Base-by-base conservation (phyloP, 768 basidiomycete species). In the Grammothele lineata region DNA sequence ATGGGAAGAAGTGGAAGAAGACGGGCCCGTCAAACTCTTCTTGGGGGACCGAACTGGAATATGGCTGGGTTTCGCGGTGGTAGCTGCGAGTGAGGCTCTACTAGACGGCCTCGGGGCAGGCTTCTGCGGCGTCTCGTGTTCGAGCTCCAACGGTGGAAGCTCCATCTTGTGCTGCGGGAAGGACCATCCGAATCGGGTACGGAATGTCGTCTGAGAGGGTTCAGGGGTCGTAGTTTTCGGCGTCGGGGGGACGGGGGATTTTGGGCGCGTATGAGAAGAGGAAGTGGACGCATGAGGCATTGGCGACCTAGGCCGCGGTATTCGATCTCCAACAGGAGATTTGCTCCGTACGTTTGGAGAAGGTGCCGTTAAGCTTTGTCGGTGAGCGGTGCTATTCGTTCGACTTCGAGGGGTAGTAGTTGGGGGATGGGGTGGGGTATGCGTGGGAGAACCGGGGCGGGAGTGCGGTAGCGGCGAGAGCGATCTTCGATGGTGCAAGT, bases 1-100 rank as follows among this genome's bases (percentile, higher is more conserved):
- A n/a, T 56, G 46, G 12, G n/a, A 26, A 10, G 43, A 4, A 22
- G 23, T 27, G 21, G 50, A 45, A 3, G 43, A 27, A 1, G 44
- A 35, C 12, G 37, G 24, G 53, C 55, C 49, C 41, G 58, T 38
- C 50, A 57, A 5, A 45, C 41, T 51, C 55, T 71, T 73, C 41
- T 62, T 55, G 17, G 70, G 66, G 15, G 75, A 66, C 19, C 66
- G 66, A 4, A 75, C 65, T 12, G 77, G 76, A 43, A 80, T 76
- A 24, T 70, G 66, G 43, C 75, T 77, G 7, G 63, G 50, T 15
- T 47, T 41, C 17, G 26, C 11, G 5, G 40, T 4, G 32, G 9
- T 44, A 37, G 48, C 43, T 14, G 52, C 42, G 17, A 58, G 60
- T 5, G 67, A 59, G 22, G 49, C 37, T 21, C 59, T 57, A 46